Evolutionary conservation across 2,329 filamentous ascomycete species (phyloP).

Genomic region (Fusarium mexicanum): DNA sequence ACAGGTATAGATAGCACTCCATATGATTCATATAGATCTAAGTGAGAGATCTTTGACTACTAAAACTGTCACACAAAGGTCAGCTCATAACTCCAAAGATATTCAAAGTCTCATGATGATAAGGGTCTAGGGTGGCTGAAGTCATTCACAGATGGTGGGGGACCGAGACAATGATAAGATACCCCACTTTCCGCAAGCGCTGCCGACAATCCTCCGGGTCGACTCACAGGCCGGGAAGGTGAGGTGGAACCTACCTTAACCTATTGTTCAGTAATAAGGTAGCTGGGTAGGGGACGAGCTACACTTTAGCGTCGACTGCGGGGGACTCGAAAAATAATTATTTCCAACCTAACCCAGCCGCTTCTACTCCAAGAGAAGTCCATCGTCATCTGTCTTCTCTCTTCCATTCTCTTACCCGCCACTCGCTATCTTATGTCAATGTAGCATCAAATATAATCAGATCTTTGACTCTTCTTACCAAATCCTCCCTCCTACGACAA

Average conservation of each 20-base stretch:
- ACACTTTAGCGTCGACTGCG: constrained; percentile 34
- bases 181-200: constrained; percentile 25
- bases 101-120: not conserved
- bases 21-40: too few relatives aligned
- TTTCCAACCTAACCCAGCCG: constrained; percentile 26
- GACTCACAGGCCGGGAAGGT: not conserved
- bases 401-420: not conserved
- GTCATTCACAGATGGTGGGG: constrained; percentile 7
- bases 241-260: not conserved
- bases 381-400: constrained; percentile 15
- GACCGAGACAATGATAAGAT: constrained; percentile 33
- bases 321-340: constrained; percentile 42
- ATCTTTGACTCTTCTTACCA: not conserved
- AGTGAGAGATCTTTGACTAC: rapidly evolving
- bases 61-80: too few relatives aligned
- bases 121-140: constrained; percentile 25
- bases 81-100: not conserved
- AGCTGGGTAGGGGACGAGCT: constrained; percentile 39
- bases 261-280: constrained; percentile 4
- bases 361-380: constrained; percentile 4
- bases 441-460: constrained; percentile 35
- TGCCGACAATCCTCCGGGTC: constrained; percentile 13
- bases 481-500: not conserved
- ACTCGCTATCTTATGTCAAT: constrained; percentile 37
- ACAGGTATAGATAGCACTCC: not conserved